Base-by-base conservation (phyloP, 225 moss, liverwort and hornwort genomes). In the Antitrichia curtipendula region DNA sequence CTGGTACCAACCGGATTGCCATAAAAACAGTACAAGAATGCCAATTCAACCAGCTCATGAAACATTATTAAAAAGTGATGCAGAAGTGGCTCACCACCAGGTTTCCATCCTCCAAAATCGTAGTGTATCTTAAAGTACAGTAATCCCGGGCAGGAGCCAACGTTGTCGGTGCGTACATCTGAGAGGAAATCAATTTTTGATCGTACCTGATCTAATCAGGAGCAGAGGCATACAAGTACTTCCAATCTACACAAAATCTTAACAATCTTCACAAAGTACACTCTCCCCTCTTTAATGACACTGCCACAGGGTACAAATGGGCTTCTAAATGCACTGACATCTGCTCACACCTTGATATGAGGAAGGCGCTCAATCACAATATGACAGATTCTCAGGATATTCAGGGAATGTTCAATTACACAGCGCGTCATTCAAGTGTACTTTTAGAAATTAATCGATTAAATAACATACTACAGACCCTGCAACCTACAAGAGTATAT, bases 131-230 rank as follows among this genome's bases (percentile, higher is more conserved):
- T 80, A 98, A 91, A 80, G 98, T 98, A 75, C 98, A 98, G 87
- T 95, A 98, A 86, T 98, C 98, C 65, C 98, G 95, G 47, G 98
- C 95, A 87, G 98, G 96, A 70, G 98, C 98, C 87, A 98, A 88
- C 6, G 95, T 98, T 50, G 98, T 98, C 59, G 98, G 98, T 86
- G 97, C 97, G 90, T 96, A 98, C 98, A 98, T 97, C 98, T 98
- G 93, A 84, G 36, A 91, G 8, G 27, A 76, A 75, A 82, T 59
- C 87, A 69, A 72, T 12, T 43, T 78, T 45, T 38, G 20, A 60
- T 89, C 80, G 78, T 87, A 80, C 54, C 60, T 66, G 58, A 62
- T 64, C 49, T 71, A 53, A 50, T 53, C 70, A 73, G 66, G 28
- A 82, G 80, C 84, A 28, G 81, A 64, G 53, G 13, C 27, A 72